These are phyloP conservation scores for Trichoderma koningiopsis DNA, from an alignment of 2,329 filamentous ascomycete genomes.

Conservation along the genomic window DNA sequence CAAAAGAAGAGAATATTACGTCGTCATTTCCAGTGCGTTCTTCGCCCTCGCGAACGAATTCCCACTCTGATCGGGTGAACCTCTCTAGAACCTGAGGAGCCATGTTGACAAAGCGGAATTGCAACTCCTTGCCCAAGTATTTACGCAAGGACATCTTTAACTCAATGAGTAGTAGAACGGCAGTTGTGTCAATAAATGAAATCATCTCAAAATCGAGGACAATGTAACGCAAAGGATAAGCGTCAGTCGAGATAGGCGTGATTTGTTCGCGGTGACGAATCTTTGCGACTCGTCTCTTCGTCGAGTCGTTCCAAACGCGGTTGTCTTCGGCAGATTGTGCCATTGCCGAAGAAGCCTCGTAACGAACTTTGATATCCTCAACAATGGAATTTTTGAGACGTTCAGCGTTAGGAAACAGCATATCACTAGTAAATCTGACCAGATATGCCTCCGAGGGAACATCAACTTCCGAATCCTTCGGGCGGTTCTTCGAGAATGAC, in stretches of 20 bases:
- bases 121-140: slow-evolving; percentile 50
- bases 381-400: slow-evolving; percentile 52
- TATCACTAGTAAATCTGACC: slow-evolving; percentile 57
- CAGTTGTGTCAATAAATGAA: slow-evolving; percentile 57
- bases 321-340: slow-evolving; percentile 43
- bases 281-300: slow-evolving; percentile 48
- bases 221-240: slow-evolving; percentile 48
- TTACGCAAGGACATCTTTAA: slow-evolving; percentile 51
- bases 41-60: slow-evolving; percentile 36
- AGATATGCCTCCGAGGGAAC: slow-evolving; percentile 55
- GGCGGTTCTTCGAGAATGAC: slow-evolving; percentile 32
- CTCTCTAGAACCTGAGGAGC: slow-evolving; percentile 44
- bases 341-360: slow-evolving; percentile 46
- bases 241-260: slow-evolving; percentile 36
- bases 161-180: slow-evolving; percentile 51
- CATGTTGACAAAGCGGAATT: slow-evolving; percentile 54
- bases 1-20: slow-evolving; percentile 30
- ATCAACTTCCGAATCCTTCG: slow-evolving; percentile 29
- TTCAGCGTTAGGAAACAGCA: slow-evolving; percentile 65
- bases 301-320: slow-evolving; percentile 58
- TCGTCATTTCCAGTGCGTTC: slow-evolving; percentile 29
- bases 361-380: slow-evolving; percentile 49
- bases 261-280: slow-evolving; percentile 47
- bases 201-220: slow-evolving; percentile 56
- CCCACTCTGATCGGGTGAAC: slow-evolving; percentile 45